Percentiles rank a stretch among this genome's conserved stretches.
These are phyloP conservation scores for Mycosphaerella sp. DNA, from an alignment of 2,329 filamentous ascomycete species.

Conservation along the genomic window DNA sequence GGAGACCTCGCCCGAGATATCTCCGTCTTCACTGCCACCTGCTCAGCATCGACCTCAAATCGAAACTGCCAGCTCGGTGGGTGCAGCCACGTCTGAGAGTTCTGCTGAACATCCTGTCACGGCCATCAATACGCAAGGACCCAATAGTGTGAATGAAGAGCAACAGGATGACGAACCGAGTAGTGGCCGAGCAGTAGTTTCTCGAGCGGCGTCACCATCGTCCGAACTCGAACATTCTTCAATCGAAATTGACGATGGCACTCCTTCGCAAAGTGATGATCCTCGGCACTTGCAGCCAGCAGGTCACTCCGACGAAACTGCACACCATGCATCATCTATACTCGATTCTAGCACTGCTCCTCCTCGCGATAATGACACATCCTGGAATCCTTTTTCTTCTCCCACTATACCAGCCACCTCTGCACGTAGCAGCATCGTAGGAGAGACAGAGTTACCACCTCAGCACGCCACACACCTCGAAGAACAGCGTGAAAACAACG, in stretches of 20 bases:
- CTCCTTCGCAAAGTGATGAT: background rate
- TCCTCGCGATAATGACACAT: too few species aligned
- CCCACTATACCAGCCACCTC: background rate
- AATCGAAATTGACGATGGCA: background rate
- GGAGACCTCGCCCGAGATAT: background rate
- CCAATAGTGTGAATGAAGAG: background rate
- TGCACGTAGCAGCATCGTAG: background rate
- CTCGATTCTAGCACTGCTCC: background rate
- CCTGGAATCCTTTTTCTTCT: too few species aligned
- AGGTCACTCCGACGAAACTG: background rate
- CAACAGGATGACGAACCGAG: background rate
- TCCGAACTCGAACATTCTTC: background rate
- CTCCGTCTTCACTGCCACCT: background rate
- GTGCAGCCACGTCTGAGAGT: background rate
- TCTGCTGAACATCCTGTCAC: background rate
- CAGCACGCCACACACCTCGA: background rate
- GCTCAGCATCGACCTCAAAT: background rate
- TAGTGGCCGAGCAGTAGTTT: background rate
- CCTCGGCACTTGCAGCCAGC: background rate
- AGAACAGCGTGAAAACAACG: background rate
- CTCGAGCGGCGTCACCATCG: background rate
- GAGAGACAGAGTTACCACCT: background rate
- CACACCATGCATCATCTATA: background rate
- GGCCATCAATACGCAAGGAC: background rate
- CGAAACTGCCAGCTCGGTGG: background rate